Percentiles rank a stretch among this genome's conserved stretches.
Evolutionary conservation across 2,329 filamentous ascomycete genomes (phyloP).

Genomic region (Albophoma yamanashiensis): DNA sequence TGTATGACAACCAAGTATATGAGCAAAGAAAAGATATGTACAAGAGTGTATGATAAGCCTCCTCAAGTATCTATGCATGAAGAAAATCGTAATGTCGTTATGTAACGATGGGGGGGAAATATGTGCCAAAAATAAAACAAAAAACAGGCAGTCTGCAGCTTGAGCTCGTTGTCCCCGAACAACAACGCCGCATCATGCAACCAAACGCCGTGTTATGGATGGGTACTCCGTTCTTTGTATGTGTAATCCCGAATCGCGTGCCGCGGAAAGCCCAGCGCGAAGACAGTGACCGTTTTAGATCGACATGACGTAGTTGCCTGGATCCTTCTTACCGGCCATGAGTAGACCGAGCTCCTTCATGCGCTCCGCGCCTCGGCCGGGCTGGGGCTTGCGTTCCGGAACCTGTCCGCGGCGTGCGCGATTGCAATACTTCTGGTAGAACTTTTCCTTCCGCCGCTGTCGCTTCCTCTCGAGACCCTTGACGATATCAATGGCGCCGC

Average conservation of each 20-base stretch:
- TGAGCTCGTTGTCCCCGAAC: neutral
- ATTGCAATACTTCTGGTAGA: constrained; percentile 80
- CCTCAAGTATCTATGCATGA: neutral
- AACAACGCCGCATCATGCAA: neutral
- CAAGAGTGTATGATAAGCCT: neutral
- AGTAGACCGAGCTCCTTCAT: constrained; percentile 77
- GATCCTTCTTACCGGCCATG: constrained; percentile 70
- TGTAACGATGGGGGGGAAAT: neutral
- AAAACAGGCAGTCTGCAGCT: neutral
- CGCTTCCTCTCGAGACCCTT: constrained; percentile 93
- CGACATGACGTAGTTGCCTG: constrained; percentile 68
- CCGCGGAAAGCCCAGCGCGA: neutral
- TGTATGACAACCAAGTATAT: neutral
- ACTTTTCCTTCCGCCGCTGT: constrained; percentile 85
- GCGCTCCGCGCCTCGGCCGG: constrained; percentile 80
- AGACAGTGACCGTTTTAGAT: constrained; percentile 32
- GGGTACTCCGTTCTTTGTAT: neutral
- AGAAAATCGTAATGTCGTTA: constrained; percentile 3
- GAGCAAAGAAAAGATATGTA: constrained; percentile 7
- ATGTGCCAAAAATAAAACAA: neutral
- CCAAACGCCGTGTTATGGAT: neutral
- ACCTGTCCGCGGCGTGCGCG: constrained; percentile 62
- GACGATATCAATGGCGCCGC: constrained; percentile 95
- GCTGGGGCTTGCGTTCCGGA: constrained; percentile 55
- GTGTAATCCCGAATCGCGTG: neutral